Percentiles rank a stretch among this genome's conserved stretches.
Evolutionary conservation across 352 stramenopile species (phyloP).

Genomic region (Phytophthora sp.): DNA sequence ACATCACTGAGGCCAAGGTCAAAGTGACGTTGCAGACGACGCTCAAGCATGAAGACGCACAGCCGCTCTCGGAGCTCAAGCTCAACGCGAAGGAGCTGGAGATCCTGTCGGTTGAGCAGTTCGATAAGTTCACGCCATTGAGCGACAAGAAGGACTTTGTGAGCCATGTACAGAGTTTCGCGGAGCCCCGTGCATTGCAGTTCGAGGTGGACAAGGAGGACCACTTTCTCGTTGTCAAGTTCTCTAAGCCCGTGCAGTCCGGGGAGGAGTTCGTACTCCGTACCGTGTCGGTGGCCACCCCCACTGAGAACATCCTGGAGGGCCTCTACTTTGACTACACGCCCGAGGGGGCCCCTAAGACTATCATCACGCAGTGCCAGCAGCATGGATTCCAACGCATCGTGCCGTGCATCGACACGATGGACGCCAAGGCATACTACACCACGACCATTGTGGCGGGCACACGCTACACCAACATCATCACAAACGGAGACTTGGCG

Average conservation of each 20-base stretch:
- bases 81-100: conserved; percentile 80
- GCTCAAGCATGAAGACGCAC: conserved; percentile 50
- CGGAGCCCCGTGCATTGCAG: conserved; percentile 46
- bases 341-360: conserved; percentile 65
- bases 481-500: conserved; percentile 79
- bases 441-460: conserved; percentile 78
- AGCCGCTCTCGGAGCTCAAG: conserved; percentile 61
- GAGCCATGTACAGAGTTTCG: conserved; percentile 63
- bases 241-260: conserved; percentile 53
- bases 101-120: conserved; percentile 60
- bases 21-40: conserved; percentile 79
- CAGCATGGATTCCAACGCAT: conserved; percentile 84
- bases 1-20: conserved; percentile 64
- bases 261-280: conserved; percentile 76
- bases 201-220: conserved; percentile 67
- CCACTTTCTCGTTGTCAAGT: conserved; percentile 73
- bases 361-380: conserved; percentile 86
- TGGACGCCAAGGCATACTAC: conserved; percentile 85
- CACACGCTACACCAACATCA: conserved; percentile 82
- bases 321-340: conserved; percentile 85
- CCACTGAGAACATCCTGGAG: conserved; percentile 81
- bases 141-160: conserved; percentile 58
- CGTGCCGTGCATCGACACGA: conserved; percentile 80
- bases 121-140: conserved; percentile 56
- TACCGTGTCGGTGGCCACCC: conserved; percentile 66